Evolutionary conservation across 768 basidiomycete genomes (phyloP).

Genomic region (Mycena venus): DNA sequence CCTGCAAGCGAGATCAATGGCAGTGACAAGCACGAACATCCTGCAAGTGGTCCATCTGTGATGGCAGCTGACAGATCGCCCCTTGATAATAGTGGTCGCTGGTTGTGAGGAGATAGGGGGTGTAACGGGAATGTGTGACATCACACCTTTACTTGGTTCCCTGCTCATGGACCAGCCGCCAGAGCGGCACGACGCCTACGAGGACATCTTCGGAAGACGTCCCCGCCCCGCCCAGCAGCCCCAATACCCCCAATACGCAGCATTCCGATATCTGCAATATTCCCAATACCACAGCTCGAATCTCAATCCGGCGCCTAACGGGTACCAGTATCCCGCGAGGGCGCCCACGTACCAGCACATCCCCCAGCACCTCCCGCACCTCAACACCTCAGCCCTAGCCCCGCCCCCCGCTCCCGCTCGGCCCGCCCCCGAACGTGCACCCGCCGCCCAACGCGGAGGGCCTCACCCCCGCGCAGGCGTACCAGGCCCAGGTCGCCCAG

Average conservation of each 20-base stretch:
- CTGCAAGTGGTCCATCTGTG: too few species aligned
- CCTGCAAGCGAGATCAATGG: too few species aligned
- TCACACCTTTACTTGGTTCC: too few species aligned
- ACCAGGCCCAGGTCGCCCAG: slow-evolving; percentile 81
- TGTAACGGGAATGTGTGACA: too few species aligned
- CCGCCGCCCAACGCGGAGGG: slow-evolving; percentile 61
- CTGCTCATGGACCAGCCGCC: slow-evolving; percentile 50
- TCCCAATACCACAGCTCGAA: slow-evolving; percentile 45
- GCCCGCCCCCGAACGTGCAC: slow-evolving; percentile 47
- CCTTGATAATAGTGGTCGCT: too few species aligned
- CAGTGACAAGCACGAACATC: too few species aligned
- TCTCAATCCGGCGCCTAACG: too few species aligned
- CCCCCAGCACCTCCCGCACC: slow-evolving; percentile 45
- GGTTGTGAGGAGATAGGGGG: too few species aligned
- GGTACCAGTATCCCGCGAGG: slow-evolving; percentile 37
- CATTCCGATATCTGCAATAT: slow-evolving; percentile 54
- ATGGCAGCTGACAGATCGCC: too few species aligned
- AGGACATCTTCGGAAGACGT: slow-evolving; percentile 88
- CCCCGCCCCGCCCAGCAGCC: slow-evolving; percentile 34
- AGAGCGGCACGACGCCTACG: slow-evolving; percentile 86
- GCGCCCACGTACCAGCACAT: slow-evolving; percentile 39
- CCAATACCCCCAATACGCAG: slow-evolving; percentile 58
- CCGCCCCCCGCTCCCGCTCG: slow-evolving; percentile 69
- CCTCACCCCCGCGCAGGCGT: slow-evolving; percentile 83
- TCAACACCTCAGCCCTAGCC: slow-evolving; percentile 50